phyloP scores from a whole-genome alignment of 768 basidiomycete species.

The Hypholoma sublateritium region DNA sequence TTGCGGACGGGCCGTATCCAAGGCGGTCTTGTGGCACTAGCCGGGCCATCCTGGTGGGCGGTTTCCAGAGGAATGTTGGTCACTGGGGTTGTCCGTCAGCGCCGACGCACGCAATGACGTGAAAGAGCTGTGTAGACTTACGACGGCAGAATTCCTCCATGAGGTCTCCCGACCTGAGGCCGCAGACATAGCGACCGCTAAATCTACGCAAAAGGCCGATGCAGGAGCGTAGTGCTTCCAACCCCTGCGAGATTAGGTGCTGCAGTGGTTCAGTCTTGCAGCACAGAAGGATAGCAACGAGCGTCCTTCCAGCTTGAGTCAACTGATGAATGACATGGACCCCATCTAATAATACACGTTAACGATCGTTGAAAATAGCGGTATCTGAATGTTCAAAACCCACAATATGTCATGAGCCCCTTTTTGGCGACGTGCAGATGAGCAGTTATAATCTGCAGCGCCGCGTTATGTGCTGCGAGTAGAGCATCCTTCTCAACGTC shows the following conservation, averaged over 20 bases:
- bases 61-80: slow-evolving; percentile 87
- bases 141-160: slow-evolving; percentile 95
- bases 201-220: slow-evolving; percentile 86
- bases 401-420: slow-evolving; percentile 93
- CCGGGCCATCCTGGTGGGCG: slow-evolving; percentile 46
- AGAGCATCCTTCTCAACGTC: slow-evolving; percentile 81
- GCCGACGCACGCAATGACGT: neutral
- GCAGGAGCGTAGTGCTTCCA: slow-evolving; percentile 86
- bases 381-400: slow-evolving; percentile 28
- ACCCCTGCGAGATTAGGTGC: slow-evolving; percentile 74
- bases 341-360: slow-evolving; percentile 55
- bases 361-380: slow-evolving; percentile 7
- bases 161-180: slow-evolving; percentile 85
- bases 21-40: slow-evolving; percentile 61
- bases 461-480: slow-evolving; percentile 71
- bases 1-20: slow-evolving; percentile 91
- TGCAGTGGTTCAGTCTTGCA: slow-evolving; percentile 81
- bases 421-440: slow-evolving; percentile 85
- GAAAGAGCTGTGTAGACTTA: slow-evolving; percentile 29
- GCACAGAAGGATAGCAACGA: slow-evolving; percentile 84
- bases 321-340: slow-evolving; percentile 96
- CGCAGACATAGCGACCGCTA: slow-evolving; percentile 90
- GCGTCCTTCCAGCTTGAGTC: slow-evolving; percentile 89
- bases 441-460: slow-evolving; percentile 78
- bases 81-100: slow-evolving; percentile 38